Evolutionary conservation across 148 eudicot species (phyloP).

Genomic region (Silene uniflora): DNA sequence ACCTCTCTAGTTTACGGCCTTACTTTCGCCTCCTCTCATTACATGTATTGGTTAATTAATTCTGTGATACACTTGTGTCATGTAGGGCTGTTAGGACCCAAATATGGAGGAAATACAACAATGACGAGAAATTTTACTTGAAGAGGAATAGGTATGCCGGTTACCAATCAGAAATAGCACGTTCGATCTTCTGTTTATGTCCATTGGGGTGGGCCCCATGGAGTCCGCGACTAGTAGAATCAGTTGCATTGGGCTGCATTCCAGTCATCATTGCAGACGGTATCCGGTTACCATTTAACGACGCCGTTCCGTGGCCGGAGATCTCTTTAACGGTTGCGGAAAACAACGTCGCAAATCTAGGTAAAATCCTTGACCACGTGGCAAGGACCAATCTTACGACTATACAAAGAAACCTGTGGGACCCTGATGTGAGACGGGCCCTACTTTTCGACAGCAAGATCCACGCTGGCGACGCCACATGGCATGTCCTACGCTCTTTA

Average conservation of each 20-base stretch:
- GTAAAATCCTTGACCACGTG: constrained; percentile 50
- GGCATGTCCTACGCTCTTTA: constrained; percentile 47
- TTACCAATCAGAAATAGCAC: constrained; percentile 66
- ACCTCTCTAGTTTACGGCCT: too few relatives aligned
- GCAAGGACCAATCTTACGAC: constrained; percentile 46
- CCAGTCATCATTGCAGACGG: constrained; percentile 91
- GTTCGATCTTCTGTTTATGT: constrained; percentile 69
- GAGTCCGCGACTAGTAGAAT: constrained; percentile 85
- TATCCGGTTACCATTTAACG: constrained; percentile 57
- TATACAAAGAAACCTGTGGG: constrained; percentile 54
- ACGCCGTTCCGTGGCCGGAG: constrained; percentile 59
- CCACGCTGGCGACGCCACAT: constrained; percentile 61
- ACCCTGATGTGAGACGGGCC: constrained; percentile 41
- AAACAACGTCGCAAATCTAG: constrained; percentile 48
- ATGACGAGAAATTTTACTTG: constrained; percentile 55
- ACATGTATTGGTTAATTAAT: too few relatives aligned
- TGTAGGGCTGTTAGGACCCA: constrained; percentile 66
- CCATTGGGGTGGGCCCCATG: constrained; percentile 98
- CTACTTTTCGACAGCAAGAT: constrained; percentile 43
- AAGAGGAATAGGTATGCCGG: constrained; percentile 59
- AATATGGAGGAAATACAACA: constrained; percentile 52
- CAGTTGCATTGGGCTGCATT: constrained; percentile 73
- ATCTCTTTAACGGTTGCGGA: constrained; percentile 70
- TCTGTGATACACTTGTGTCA: neutral
- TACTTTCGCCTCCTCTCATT: too few relatives aligned